These are phyloP conservation scores for Fusarium guadeloupense DNA, from an alignment of 2,329 filamentous ascomycete species.

Conservation along the genomic window DNA sequence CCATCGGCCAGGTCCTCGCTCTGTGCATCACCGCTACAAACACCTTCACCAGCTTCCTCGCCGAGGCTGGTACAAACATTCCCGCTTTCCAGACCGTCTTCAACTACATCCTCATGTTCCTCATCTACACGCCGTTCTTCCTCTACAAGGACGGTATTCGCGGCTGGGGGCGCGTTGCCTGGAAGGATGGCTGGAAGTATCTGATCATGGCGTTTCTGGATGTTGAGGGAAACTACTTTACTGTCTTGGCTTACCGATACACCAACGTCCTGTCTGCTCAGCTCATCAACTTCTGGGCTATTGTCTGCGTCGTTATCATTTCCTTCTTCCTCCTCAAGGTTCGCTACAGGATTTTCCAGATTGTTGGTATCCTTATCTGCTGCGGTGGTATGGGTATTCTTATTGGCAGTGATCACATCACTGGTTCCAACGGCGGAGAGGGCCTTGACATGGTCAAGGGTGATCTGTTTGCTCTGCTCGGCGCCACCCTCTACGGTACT, in stretches of 20 bases:
- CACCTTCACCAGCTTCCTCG: constrained; percentile 84
- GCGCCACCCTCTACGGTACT: constrained; percentile 90
- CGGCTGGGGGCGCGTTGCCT: constrained; percentile 71
- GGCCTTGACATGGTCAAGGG: constrained; percentile 83
- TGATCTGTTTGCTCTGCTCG: constrained; percentile 89
- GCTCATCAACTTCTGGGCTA: constrained; percentile 98
- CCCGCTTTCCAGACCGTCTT: constrained; percentile 96
- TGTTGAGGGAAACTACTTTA: constrained; percentile 97
- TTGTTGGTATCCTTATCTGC: constrained; percentile 87
- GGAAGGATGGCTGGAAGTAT: constrained; percentile 88
- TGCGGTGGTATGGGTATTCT: constrained; percentile 91
- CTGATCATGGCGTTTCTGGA: constrained; percentile 92
- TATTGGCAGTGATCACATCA: constrained; percentile 87
- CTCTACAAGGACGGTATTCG: constrained; percentile 81
- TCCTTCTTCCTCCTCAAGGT: constrained; percentile 86
- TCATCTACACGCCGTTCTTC: constrained; percentile 84
- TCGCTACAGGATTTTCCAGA: constrained; percentile 88
- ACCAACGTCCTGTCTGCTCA: constrained; percentile 93
- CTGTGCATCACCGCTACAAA: constrained; percentile 93
- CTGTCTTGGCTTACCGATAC: constrained; percentile 90
- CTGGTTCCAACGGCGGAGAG: constrained; percentile 73
- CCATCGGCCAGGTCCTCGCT: constrained; percentile 83
- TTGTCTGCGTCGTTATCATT: constrained; percentile 87
- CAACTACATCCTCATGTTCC: constrained; percentile 86
- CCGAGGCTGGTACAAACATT: constrained; percentile 74